Percentiles rank a stretch among this genome's conserved stretches.
phyloP scores from a whole-genome alignment of 1,284 basidiomycete species.

The Singerocomus inundabilis region DNA sequence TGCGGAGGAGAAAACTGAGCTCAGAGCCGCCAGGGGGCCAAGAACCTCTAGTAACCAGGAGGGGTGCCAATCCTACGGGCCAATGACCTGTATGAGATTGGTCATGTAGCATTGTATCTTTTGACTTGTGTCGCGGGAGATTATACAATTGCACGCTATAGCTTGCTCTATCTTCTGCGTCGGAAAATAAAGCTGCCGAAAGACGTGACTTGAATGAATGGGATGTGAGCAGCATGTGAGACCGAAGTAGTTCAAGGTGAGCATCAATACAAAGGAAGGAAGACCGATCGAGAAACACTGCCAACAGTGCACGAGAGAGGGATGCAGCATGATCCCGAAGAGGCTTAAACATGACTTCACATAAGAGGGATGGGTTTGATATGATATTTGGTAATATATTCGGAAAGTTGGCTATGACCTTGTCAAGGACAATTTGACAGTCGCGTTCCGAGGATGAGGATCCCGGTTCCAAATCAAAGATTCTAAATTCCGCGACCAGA shows the following conservation, averaged over 20 bases:
- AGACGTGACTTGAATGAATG: conserved; percentile 66
- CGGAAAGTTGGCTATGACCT: conserved; percentile 60
- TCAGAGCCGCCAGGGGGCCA: conserved; percentile 88
- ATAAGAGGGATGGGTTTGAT: conserved; percentile 60
- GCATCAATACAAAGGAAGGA: conserved; percentile 56
- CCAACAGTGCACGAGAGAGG: conserved; percentile 61
- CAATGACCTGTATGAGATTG: conserved; percentile 38
- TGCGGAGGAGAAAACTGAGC: conserved; percentile 75
- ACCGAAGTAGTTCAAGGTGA: conserved; percentile 65
- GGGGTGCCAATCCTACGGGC: conserved; percentile 73
- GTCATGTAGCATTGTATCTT: conserved; percentile 1
- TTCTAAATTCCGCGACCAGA: conserved; percentile 46
- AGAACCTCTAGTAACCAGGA: conserved; percentile 63
- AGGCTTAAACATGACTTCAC: conserved; percentile 55
- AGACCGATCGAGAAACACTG: conserved; percentile 53
- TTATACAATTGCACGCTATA: conserved; percentile 33
- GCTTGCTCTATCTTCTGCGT: conserved; percentile 50
- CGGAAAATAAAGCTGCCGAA: conserved; percentile 65
- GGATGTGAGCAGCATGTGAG: conserved; percentile 66
- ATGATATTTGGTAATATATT: conserved; percentile 54
- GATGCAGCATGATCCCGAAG: conserved; percentile 54
- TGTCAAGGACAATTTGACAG: conserved; percentile 35
- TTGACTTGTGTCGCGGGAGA: conserved; percentile 37
- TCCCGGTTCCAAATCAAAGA: conserved; percentile 71
- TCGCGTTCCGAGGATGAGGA: conserved; percentile 31